Evolutionary conservation across 768 basidiomycete species (phyloP).

Genomic region (Asterophora parasitica): DNA sequence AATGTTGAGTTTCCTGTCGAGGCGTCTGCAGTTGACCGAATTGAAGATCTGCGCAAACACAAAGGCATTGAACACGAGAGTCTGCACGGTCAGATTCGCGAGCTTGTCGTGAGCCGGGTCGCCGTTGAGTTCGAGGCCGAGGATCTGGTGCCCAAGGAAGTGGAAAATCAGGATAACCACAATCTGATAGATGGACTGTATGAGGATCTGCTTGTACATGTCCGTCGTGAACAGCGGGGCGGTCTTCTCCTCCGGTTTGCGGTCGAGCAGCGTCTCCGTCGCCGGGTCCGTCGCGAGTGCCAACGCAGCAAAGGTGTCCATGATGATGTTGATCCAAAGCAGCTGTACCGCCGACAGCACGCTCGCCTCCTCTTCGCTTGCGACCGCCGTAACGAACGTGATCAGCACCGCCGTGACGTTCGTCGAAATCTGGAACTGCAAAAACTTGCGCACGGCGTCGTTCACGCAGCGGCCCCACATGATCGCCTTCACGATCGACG

Average conservation of each 20-base stretch:
- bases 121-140: conserved; percentile 44
- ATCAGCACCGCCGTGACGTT: conserved; percentile 95
- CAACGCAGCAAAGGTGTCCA: conserved; percentile 98
- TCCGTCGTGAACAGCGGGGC: conserved; percentile 86
- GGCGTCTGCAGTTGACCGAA: conserved; percentile 83
- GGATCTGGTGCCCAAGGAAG: conserved; percentile 72
- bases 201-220: conserved; percentile 96
- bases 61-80: conserved; percentile 96
- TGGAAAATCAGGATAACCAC: conserved; percentile 83
- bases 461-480: conserved; percentile 99
- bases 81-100: conserved; percentile 54
- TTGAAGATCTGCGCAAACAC: conserved; percentile 98
- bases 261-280: conserved; percentile 68
- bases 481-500: conserved; percentile 94
- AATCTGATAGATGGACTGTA: conserved; percentile 88
- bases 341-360: conserved; percentile 96
- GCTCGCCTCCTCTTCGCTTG: conserved; percentile 68
- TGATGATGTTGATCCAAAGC: conserved; percentile 98
- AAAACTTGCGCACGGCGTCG: conserved; percentile 94
- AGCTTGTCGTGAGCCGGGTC: conserved; percentile 26
- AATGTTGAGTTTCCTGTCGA: conserved; percentile 85
- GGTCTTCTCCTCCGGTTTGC: conserved; percentile 86
- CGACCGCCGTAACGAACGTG: conserved; percentile 87
- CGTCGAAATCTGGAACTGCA: conserved; percentile 92
- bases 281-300: conserved; percentile 98